Evolutionary conservation across 2,329 filamentous ascomycete genomes (phyloP), one percentile per base, ranked within the genome.

Genomic region (Scortechinia acanthostroma): DNA sequence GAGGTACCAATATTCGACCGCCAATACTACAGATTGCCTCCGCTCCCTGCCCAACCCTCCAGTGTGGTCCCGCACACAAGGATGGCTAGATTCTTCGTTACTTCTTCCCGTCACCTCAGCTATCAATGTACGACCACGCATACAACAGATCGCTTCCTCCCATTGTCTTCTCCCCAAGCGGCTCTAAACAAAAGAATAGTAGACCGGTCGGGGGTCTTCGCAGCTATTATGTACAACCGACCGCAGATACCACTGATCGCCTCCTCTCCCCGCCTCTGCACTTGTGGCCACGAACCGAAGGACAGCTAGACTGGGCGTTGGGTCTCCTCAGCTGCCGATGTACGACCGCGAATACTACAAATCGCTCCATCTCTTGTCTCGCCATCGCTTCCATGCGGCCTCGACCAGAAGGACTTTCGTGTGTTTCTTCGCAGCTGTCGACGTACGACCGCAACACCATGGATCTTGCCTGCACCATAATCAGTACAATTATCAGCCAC

Each of bases 301-400:
- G 25, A 30, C n/a, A 30, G 25, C 25, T 30, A 30, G 25, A 30
- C 25, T n/a, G 10, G 10, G 25, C n/a, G 25, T n/a, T 10, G n/a
- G 25, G 25, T 30, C 25, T 30, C 25, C 25, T 30, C 25, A 30
- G 25, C n/a, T 30, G n/a, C n/a, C 25, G n/a, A 30, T n/a, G 25
- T 30, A 30, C 25, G 25, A 30, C 25, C 25, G 25, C 25, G n/a
- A 30, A 30, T n/a, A 30, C 25, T 30, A 30, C 25, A 30, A n/a
- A 10, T 30, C 25, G 10, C 25, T 30, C n/a, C 25, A 10, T n/a
- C n/a, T 10, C n/a, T n/a, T n/a, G 25, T n/a, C n/a, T 30, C 25
- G 10, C 10, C 25, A 10, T n/a, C 25, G n/a, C n/a, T n/a, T n/a
- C 25, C 25, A 30, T n/a, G 25, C 25, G 25, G 25, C 25, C n/a